phyloP scores from a whole-genome alignment of 2,329 filamentous ascomycete species.

The Calonectria hawksworthii region DNA sequence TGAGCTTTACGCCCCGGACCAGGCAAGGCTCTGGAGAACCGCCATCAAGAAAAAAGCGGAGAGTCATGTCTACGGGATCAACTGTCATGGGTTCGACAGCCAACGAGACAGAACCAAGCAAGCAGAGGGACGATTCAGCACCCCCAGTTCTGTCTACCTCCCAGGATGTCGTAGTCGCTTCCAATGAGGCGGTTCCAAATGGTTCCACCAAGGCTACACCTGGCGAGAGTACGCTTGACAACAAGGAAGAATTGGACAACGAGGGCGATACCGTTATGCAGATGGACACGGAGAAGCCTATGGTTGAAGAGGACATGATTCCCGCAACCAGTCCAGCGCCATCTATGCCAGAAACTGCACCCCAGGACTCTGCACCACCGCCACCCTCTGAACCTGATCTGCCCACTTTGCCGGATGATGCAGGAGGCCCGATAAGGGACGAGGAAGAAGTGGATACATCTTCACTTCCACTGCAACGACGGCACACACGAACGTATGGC shows the following conservation, averaged over 20 bases:
- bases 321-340: constrained; percentile 55
- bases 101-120: not conserved
- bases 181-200: constrained; percentile 41
- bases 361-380: constrained; percentile 30
- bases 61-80: constrained; percentile 11
- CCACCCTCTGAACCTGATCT: constrained; percentile 52
- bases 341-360: constrained; percentile 45
- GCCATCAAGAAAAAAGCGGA: constrained; percentile 47
- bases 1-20: constrained; percentile 52
- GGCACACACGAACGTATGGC: constrained; percentile 41
- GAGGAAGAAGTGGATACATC: constrained; percentile 43
- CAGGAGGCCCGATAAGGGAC: constrained; percentile 25
- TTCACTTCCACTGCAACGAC: constrained; percentile 44
- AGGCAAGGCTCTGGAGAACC: constrained; percentile 39
- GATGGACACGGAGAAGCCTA: constrained; percentile 32
- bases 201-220: constrained; percentile 53
- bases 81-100: not conserved
- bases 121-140: constrained; percentile 28
- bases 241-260: constrained; percentile 22
- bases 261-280: constrained; percentile 27
- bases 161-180: constrained; percentile 41
- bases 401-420: constrained; percentile 46
- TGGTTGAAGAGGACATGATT: constrained; percentile 53
- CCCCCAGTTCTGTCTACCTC: constrained; percentile 42
- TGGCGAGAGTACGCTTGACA: constrained; percentile 34